Evolutionary conservation across 345 rosid genomes (phyloP).

Genomic region (Hypericum androsaemum): DNA sequence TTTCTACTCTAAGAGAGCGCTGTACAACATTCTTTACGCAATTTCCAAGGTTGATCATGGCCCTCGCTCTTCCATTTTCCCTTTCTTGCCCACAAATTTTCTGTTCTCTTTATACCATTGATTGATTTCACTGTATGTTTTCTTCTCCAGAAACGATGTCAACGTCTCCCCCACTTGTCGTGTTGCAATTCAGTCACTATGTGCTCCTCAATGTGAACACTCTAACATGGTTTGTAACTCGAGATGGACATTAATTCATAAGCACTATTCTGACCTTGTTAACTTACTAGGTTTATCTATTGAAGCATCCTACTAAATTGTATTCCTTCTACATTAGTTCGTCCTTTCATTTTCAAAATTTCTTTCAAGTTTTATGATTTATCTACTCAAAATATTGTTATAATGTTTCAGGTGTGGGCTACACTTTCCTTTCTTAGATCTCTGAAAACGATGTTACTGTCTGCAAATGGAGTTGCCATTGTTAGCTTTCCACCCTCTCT

Average conservation of each 20-base stretch:
- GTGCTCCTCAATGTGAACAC: conserved; percentile 75
- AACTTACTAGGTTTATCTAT: too few species aligned
- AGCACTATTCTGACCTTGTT: too few species aligned
- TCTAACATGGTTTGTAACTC: conserved; percentile 45
- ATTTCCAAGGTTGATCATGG: conserved; percentile 40
- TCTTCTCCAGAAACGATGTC: conserved; percentile 41
- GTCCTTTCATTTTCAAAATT: too few species aligned
- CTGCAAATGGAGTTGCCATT: conserved; percentile 75
- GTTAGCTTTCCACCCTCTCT: conserved; percentile 65
- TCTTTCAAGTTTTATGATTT: too few species aligned
- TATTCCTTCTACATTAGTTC: too few species aligned
- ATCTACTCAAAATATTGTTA: background rate
- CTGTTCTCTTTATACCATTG: background rate
- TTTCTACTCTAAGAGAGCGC: conserved; percentile 39
- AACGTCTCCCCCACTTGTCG: conserved; percentile 43
- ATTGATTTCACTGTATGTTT: conserved; percentile 9
- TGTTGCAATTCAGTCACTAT: conserved; percentile 78
- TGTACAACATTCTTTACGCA: conserved; percentile 57
- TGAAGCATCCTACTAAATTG: too few species aligned
- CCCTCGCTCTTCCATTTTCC: background rate
- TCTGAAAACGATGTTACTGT: conserved; percentile 59
- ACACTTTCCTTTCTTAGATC: conserved; percentile 73
- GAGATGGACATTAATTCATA: too few species aligned
- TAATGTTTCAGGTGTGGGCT: conserved; percentile 58
- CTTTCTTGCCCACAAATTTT: background rate